phyloP scores from a whole-genome alignment of 768 basidiomycete genomes.

The Calocybe gangraenosa region DNA sequence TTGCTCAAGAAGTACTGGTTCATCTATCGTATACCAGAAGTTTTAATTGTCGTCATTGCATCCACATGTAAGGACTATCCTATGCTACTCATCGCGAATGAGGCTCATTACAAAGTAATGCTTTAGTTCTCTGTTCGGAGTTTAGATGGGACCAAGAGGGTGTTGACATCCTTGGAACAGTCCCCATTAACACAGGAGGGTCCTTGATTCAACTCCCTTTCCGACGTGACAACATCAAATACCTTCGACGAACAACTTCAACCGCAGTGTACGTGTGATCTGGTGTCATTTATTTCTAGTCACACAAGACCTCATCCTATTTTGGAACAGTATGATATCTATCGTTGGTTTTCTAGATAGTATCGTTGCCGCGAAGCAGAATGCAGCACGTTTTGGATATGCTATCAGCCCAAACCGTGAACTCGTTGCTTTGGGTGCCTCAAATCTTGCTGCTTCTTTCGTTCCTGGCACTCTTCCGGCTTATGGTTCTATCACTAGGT shows the following conservation, averaged over 20 bases:
- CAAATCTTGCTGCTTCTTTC: constrained; percentile 75
- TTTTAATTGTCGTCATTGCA: constrained; percentile 78
- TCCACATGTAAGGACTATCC: constrained; percentile 62
- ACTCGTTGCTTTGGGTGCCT: constrained; percentile 86
- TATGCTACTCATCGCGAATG: not conserved
- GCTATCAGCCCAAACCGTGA: constrained; percentile 93
- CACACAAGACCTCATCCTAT: not conserved
- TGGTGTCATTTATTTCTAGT: not conserved
- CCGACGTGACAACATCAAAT: constrained; percentile 49
- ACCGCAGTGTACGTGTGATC: constrained; percentile 62
- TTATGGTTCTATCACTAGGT: constrained; percentile 91
- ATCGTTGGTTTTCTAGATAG: constrained; percentile 92
- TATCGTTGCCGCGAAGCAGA: constrained; percentile 94
- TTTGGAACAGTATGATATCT: constrained; percentile 54
- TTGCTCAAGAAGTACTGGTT: constrained; percentile 58
- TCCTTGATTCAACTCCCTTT: constrained; percentile 77
- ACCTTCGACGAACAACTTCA: constrained; percentile 75
- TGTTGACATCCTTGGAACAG: constrained; percentile 78
- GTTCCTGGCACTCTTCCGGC: constrained; percentile 89
- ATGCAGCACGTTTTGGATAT: constrained; percentile 78
- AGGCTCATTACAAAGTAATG: not conserved
- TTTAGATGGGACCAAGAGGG: constrained; percentile 76
- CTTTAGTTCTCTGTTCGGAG: constrained; percentile 62
- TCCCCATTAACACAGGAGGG: constrained; percentile 56
- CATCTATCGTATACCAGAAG: constrained; percentile 85